Evolutionary conservation across 257 asterid species (phyloP), one percentile per base, ranked within the genome.

Genomic region (Misopates orontium): DNA sequence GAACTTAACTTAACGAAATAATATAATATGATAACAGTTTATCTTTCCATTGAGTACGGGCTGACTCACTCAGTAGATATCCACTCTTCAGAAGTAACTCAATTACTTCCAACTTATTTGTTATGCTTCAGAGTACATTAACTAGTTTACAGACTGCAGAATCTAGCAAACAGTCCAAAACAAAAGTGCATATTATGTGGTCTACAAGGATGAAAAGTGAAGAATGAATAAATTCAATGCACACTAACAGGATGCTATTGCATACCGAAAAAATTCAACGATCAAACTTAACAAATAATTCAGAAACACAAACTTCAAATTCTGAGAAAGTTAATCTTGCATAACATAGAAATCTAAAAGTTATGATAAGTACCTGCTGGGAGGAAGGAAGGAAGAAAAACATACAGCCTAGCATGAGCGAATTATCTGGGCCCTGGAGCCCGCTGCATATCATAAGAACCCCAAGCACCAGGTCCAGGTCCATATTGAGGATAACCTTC

Each of bases 401-500:
- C 49, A 58, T 67, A 66, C 55, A 24, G 65, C 76, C 75, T 42
- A 66, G 76, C 66, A 68, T 52, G 67, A 64, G 70, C 62, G 55
- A 54, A 65, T 65, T 74, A 89, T 85, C 96, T 78, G 74, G 91
- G 89, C 65, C 92, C 90, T 71, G 81, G 97, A 79, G 86, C 73
- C 66, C 78, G 81, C 71, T 80, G 95, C 22, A 75, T 36, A 51
- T 85, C 94, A 62, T 87, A 87, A 55, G 84, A 80, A 58, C 86
- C 88, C 96, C 95, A 92, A 57, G 85, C 74, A 76, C 83, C 88
- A 65, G 88, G 81, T 69, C 80, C 94, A 70, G 89, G 83, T 79
- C 78, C 90, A 57, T 80, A 87, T 66, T 86, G 98, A 74, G 96
- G 80, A 89, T 87, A 85, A 72, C 85, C 89, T 79, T 86, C 96